These are phyloP conservation scores for Hibiscus mutabilis DNA, from an alignment of 345 rosid genomes.

Conservation along the genomic window DNA sequence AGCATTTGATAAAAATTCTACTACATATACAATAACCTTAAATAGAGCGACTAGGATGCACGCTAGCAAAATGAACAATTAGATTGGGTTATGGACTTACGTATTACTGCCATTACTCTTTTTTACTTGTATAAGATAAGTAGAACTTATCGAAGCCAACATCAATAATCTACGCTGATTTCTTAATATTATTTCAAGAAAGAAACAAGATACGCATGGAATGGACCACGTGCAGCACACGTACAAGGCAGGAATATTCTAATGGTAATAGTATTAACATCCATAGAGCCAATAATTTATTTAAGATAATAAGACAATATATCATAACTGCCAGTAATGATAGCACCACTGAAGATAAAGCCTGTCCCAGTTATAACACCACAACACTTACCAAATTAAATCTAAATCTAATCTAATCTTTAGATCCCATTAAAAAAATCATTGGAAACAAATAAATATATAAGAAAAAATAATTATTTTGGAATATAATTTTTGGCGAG, in stretches of 20 bases:
- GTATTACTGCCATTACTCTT: too few relatives aligned
- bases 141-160: too few relatives aligned
- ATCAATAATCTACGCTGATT: too few relatives aligned
- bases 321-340: not conserved
- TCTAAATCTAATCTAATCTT: not conserved
- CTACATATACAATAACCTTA: too few relatives aligned
- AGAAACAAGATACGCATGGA: not conserved
- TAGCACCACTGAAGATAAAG: not conserved
- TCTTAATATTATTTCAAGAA: too few relatives aligned
- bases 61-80: too few relatives aligned
- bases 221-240: not conserved
- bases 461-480: not conserved
- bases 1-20: too few relatives aligned
- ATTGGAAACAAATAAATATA: not conserved
- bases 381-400: not conserved
- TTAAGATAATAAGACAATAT: slow-evolving; percentile 1
- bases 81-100: too few relatives aligned
- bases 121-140: too few relatives aligned
- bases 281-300: not conserved
- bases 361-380: not conserved
- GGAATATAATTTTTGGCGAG: not conserved
- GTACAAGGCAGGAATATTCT: not conserved
- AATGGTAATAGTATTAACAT: not conserved
- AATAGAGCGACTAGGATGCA: too few relatives aligned
- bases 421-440: not conserved